Base-by-base conservation (phyloP, 139 green algal genomes). In the Tetradesmus lagerheimii region DNA sequence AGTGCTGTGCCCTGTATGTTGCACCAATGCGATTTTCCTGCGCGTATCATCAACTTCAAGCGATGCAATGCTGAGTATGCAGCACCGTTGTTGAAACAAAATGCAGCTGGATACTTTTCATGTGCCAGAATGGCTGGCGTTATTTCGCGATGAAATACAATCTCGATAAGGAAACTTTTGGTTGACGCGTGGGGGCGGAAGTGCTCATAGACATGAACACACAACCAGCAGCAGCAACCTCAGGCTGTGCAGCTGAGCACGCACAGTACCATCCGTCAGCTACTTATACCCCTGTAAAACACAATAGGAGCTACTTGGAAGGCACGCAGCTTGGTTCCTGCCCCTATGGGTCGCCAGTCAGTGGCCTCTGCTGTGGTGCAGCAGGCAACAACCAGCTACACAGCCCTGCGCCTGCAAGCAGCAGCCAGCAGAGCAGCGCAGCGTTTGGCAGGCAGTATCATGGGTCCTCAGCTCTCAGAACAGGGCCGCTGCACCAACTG, bases 311-410 rank as follows among this genome's bases (percentile, higher is more conserved):
- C 31, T 39, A 37, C 3, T 41, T 37, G 25, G 31, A 34, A 47
- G 31, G 12, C 31, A 29, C 71, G 31, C 71, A 79, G 71, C 71
- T 41, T n/a, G 80, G 45, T n/a, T n/a, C 37, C 27, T 80, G 83
- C 23, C 64, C 83, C 11, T 88, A 88, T 41, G 83, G 83, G 8
- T 88, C 83, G 25, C 83, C 83, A 38, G 64, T 88, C 25, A 88
- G 83, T 34, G 83, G 83, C 25, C 64, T 88, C 4, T 88, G 83
- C 38, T n/a, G 43, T 39, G 27, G 77, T 31, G 38, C 81, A 78
- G 81, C 50, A 37, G 34, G 25, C 57, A 71, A 71, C 74, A 4
- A 80, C 38, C 83, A 80, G 66, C 66, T 23, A 2, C 14, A 53
- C 77, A 31, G 77, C 77, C 77, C n/a, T 39, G 31, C 14, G 8